Evolutionary conservation across 2,329 filamentous ascomycete species (phyloP).

Genomic region (Paraconiothyrium brasiliense): DNA sequence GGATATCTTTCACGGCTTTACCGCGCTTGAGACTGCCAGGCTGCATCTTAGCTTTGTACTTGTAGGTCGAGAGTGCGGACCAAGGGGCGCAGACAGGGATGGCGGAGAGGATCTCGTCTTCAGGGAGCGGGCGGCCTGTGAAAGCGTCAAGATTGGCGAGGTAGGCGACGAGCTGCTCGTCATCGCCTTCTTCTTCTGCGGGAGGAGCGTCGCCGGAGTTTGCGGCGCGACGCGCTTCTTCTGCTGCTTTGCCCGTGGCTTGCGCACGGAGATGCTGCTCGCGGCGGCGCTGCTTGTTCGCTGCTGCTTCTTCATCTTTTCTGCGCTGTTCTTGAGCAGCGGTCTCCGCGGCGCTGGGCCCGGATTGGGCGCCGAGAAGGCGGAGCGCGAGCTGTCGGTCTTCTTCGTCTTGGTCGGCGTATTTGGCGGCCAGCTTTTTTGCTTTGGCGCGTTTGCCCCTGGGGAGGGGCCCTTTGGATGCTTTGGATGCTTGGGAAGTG

Average conservation of each 20-base stretch:
- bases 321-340: conserved; percentile 70
- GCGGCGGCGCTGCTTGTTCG: conserved; percentile 76
- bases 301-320: conserved; percentile 76
- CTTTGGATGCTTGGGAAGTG: conserved; percentile 39
- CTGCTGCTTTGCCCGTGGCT: conserved; percentile 77
- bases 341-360: conserved; percentile 72
- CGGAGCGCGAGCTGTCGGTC: conserved; percentile 84
- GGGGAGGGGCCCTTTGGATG: conserved; percentile 46
- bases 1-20: conserved; percentile 88
- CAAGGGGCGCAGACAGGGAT: conserved; percentile 71
- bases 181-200: conserved; percentile 63
- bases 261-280: conserved; percentile 83
- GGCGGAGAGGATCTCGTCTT: conserved; percentile 80
- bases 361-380: conserved; percentile 81
- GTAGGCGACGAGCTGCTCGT: conserved; percentile 61
- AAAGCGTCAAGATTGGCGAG: conserved; percentile 69
- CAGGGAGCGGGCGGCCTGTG: conserved; percentile 78
- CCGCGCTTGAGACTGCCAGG: conserved; percentile 91
- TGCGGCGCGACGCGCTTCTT: conserved; percentile 68
- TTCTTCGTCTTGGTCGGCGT: conserved; percentile 93
- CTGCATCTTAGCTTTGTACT: conserved; percentile 96
- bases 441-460: conserved; percentile 83
- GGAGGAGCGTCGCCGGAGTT: conserved; percentile 34
- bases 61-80: conserved; percentile 73
- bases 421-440: conserved; percentile 89